phyloP scores from a whole-genome alignment of 2,329 filamentous ascomycete genomes.

The Aschersonia sp. region DNA sequence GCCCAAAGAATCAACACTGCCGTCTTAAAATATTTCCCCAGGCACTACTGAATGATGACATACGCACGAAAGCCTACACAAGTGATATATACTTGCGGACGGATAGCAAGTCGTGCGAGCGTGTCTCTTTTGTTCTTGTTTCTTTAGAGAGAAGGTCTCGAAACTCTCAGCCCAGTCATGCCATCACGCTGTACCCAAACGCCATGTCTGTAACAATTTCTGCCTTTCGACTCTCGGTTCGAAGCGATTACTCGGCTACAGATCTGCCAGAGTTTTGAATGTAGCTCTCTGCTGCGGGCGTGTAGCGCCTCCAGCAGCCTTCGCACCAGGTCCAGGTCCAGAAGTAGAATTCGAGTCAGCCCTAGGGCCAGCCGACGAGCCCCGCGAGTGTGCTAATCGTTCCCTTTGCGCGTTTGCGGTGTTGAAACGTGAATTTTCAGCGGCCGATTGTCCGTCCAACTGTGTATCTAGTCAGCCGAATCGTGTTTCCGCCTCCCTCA shows the following conservation, averaged over 20 bases:
- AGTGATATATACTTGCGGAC: no score
- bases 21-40: no score
- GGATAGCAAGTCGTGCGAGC: no score
- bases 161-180: no score
- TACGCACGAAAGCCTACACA: no score
- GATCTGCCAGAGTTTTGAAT: constrained; percentile 39
- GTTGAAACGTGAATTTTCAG: constrained; percentile 45
- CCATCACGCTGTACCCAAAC: no score
- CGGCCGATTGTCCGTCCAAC: constrained; percentile 48
- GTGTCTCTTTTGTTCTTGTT: no score
- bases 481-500: neutral
- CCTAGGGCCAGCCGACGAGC: neutral
- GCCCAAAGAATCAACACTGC: no score
- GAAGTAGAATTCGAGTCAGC: constrained; percentile 5
- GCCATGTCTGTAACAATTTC: no score
- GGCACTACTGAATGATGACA: no score
- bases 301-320: constrained; percentile 11
- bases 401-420: constrained; percentile 10
- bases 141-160: no score
- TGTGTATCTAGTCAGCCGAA: constrained; percentile 17
- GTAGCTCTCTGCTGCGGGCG: constrained; percentile 15
- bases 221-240: no score
- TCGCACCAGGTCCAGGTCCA: constrained; percentile 1
- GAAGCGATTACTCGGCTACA: constrained; percentile 14
- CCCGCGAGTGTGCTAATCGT: neutral